phyloP scores from a whole-genome alignment of 768 basidiomycete species.

The Coprinellus micaceus region DNA sequence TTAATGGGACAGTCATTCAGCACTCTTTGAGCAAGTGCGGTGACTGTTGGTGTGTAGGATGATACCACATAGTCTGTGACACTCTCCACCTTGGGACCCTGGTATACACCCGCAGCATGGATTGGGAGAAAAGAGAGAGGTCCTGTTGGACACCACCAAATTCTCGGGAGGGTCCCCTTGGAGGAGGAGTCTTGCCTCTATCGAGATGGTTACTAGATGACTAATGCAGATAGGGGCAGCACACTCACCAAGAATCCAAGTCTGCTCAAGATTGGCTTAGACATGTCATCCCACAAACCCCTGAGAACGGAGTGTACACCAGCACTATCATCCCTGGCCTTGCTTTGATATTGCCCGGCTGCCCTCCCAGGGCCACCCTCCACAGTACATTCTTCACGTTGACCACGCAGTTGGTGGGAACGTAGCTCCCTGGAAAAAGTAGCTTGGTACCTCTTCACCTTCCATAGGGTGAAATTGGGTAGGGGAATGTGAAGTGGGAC shows the following conservation, averaged over 20 bases:
- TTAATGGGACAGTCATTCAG: background rate
- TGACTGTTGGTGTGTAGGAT: background rate
- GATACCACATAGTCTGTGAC: background rate
- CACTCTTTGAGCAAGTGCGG: background rate
- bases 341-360: background rate
- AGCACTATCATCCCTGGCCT: background rate
- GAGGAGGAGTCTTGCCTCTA: background rate
- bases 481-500: conserved; percentile 12
- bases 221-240: background rate
- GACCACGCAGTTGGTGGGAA: background rate
- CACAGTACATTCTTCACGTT: background rate
- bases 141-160: conserved; percentile 14
- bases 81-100: background rate
- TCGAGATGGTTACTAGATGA: background rate
- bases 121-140: conserved; percentile 11
- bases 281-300: background rate
- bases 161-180: background rate
- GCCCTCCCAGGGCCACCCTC: no score
- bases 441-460: background rate
- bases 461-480: background rate
- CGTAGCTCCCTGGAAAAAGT: background rate
- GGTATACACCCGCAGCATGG: conserved; percentile 5
- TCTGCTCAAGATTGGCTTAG: conserved; percentile 7
- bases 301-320: background rate
- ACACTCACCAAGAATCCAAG: conserved; percentile 10